A percentile compares a stretch with the other conserved stretches of the same genome.
These are phyloP conservation scores for Cercospora sp. DNA, from an alignment of 2,329 filamentous ascomycete genomes.

Conservation along the genomic window DNA sequence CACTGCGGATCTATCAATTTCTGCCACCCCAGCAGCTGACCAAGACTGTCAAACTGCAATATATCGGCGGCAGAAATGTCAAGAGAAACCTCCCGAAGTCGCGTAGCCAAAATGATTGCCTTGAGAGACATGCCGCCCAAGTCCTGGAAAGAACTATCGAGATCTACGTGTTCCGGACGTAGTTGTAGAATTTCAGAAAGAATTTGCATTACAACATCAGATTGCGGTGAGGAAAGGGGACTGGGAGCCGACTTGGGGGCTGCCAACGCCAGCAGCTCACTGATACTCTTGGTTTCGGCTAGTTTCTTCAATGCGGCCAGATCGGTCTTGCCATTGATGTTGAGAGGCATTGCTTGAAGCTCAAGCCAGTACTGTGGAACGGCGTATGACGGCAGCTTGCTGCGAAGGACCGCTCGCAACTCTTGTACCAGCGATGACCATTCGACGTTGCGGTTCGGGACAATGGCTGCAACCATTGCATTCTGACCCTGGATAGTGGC, in stretches of 20 bases:
- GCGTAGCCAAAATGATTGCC: neutral
- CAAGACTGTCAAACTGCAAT: neutral
- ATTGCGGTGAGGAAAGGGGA: neutral
- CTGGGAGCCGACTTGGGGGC: neutral
- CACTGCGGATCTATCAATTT: neutral
- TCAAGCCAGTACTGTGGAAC: neutral
- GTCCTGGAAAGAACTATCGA: neutral
- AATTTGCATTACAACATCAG: neutral
- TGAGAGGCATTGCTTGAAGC: neutral
- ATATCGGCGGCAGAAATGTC: neutral
- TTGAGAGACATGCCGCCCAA: neutral
- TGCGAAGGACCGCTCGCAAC: neutral
- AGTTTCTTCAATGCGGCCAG: neutral
- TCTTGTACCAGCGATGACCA: neutral
- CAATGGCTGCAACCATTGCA: neutral
- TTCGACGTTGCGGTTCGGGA: neutral
- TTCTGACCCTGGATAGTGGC: neutral
- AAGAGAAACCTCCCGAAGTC: neutral
- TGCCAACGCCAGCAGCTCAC: neutral
- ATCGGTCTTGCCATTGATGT: neutral
- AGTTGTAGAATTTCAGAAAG: neutral
- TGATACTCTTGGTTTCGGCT: neutral
- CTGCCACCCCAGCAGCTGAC: neutral
- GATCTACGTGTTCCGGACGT: neutral
- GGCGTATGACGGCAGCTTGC: neutral